Evolutionary conservation across 495 filamentous ascomycete genomes (phyloP).

Genomic region (Hypoxylon perforatum): DNA sequence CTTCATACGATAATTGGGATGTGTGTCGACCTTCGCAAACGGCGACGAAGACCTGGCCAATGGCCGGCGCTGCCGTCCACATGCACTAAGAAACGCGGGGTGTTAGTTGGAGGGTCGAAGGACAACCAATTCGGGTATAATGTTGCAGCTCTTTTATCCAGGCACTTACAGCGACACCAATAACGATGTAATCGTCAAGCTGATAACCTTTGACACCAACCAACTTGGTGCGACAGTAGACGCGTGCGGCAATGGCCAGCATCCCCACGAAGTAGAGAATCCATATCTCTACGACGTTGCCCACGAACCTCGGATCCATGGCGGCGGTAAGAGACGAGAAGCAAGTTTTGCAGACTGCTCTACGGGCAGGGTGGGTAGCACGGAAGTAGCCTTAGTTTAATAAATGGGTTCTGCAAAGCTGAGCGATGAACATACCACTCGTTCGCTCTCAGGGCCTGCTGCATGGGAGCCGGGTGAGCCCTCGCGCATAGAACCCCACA

Average conservation of each 20-base stretch:
- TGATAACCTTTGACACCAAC: constrained; percentile 18
- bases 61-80: constrained; percentile 21
- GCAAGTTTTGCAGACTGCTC: neutral
- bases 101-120: neutral
- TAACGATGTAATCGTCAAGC: constrained; percentile 18
- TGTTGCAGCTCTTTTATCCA: neutral
- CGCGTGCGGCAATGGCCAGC: constrained; percentile 9
- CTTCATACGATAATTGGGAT: constrained; percentile 11
- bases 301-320: constrained; percentile 9
- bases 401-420: neutral
- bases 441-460: neutral
- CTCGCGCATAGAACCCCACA: constrained; percentile 1
- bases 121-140: neutral
- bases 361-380: constrained; percentile 6
- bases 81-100: constrained; percentile 12
- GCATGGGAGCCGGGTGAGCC: neutral
- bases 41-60: constrained; percentile 21
- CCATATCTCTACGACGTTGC: constrained; percentile 21
- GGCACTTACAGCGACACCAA: constrained; percentile 19
- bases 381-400: constrained; percentile 9
- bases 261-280: constrained; percentile 16
- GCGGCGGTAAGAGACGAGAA: constrained; percentile 6
- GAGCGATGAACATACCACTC: neutral
- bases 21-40: constrained; percentile 27
- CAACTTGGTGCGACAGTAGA: constrained; percentile 14